A percentile compares a stretch with the other conserved stretches of the same genome.
Conservation (phyloP, 345 rosid genomes). For the Populus pruinosa region DNA sequence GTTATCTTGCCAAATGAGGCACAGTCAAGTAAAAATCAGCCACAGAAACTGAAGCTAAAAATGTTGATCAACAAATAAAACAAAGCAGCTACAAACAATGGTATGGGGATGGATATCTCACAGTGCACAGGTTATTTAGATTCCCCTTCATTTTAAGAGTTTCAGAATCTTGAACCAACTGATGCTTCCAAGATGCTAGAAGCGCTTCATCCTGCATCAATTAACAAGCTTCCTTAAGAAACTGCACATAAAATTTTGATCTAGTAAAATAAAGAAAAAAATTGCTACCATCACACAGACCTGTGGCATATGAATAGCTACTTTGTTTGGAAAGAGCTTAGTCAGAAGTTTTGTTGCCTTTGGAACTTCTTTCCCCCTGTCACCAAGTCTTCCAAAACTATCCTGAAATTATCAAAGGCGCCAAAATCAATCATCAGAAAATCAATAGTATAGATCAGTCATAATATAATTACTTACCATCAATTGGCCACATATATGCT, state of each 20-base stretch:
- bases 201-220: constrained; percentile 66
- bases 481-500: not conserved
- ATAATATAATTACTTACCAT: not conserved
- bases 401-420: constrained; percentile 50
- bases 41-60: not conserved
- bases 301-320: constrained; percentile 86
- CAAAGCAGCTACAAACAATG: not conserved
- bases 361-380: constrained; percentile 73
- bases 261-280: not conserved
- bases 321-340: constrained; percentile 86
- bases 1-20: not conserved
- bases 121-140: constrained; percentile 55
- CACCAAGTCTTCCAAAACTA: constrained; percentile 71
- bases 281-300: constrained; percentile 30
- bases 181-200: constrained; percentile 74
- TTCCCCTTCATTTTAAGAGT: constrained; percentile 81
- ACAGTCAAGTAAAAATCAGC: not conserved
- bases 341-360: constrained; percentile 61
- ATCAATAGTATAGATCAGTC: constrained; percentile 7
- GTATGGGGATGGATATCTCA: constrained; percentile 34
- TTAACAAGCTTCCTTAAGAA: constrained; percentile 12
- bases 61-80: not conserved
- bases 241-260: not conserved
- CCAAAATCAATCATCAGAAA: constrained; percentile 10
- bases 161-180: constrained; percentile 76